phyloP scores from a whole-genome alignment of 148 eudicot species.

The Arctostaphylos glauca region DNA sequence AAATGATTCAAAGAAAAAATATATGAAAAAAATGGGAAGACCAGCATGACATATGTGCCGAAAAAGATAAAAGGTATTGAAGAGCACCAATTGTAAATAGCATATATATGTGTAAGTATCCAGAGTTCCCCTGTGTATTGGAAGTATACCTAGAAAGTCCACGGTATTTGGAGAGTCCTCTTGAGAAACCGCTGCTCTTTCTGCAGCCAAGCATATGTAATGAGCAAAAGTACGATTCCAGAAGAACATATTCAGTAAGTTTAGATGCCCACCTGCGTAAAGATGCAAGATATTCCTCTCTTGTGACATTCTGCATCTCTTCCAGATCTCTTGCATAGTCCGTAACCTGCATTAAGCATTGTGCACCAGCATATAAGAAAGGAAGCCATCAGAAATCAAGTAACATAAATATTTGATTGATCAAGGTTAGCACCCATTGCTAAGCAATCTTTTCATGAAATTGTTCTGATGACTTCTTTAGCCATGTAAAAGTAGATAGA shows the following conservation, averaged over 20 bases:
- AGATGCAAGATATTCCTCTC: constrained; percentile 98
- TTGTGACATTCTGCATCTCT: constrained; percentile 95
- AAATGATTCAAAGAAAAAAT: background rate
- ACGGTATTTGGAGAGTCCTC: constrained; percentile 89
- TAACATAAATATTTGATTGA: background rate
- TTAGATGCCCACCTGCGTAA: constrained; percentile 62
- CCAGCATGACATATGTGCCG: background rate
- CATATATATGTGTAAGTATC: background rate
- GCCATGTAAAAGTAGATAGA: background rate
- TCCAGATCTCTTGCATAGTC: constrained; percentile 94
- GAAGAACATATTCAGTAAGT: background rate
- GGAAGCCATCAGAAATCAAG: background rate
- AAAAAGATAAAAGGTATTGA: background rate
- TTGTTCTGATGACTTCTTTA: background rate
- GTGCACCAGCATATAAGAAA: background rate
- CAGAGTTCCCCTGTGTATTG: background rate
- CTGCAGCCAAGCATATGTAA: constrained; percentile 49
- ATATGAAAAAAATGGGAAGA: background rate
- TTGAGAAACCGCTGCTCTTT: constrained; percentile 97
- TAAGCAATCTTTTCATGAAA: background rate
- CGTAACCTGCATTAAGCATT: constrained; percentile 60
- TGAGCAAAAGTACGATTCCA: constrained; percentile 23
- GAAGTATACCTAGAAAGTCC: constrained; percentile 74
- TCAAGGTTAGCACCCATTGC: background rate
- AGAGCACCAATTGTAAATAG: background rate